Evolutionary conservation across 371 early-diverging fungal genomes (phyloP), one percentile per base, ranked within the genome.

Genomic region (Rhizopus stolonifer): DNA sequence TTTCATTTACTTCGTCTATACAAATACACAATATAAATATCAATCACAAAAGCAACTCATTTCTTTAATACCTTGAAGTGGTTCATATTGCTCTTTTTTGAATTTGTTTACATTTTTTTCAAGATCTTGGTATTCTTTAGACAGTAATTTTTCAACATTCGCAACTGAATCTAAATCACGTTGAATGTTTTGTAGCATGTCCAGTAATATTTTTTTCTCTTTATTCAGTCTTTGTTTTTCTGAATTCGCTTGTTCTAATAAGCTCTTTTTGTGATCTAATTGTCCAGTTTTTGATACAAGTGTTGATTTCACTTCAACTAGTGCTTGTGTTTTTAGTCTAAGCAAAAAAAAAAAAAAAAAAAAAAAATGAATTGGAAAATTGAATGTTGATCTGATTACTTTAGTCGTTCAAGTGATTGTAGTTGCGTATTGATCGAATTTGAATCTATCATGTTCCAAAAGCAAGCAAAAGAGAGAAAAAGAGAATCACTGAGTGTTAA

Each of bases 171-270:
- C 72, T 21, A 78, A 46, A 50, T 78, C 78, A 43, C 67, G 61
- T 33, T 72, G 72, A 9, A 78, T 68, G 19, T 43, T 60, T 25
- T 74, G 70, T 8, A 78, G 43, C 74, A 78, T 70, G 40, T 72
- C 75, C 40, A 72, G 26, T 15, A 78, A 17, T 25, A 60, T 22
- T 38, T 55, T 57, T 32, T 67, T 67, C 39, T 78, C 78, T 54
- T 69, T 67, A 34, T 55, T 54, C 10, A 72, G 58, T 9, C 65
- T 55, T 22, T 70, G 74, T 29, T 65, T 70, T 49, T 74, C 70
- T 18, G 71, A 45, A 19, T 53, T 54, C 1, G 67, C 48, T 48
- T 78, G 72, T 38, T 78, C 74, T 25, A 72, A 38, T 8, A 74
- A 21, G 4, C 52, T 54, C 32, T 70, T 64, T 38, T 78, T 78